A percentile compares a stretch with the other conserved stretches of the same genome.
Evolutionary conservation across 306 rosid genomes (phyloP).

Genomic region (Echinosophora koreensis): DNA sequence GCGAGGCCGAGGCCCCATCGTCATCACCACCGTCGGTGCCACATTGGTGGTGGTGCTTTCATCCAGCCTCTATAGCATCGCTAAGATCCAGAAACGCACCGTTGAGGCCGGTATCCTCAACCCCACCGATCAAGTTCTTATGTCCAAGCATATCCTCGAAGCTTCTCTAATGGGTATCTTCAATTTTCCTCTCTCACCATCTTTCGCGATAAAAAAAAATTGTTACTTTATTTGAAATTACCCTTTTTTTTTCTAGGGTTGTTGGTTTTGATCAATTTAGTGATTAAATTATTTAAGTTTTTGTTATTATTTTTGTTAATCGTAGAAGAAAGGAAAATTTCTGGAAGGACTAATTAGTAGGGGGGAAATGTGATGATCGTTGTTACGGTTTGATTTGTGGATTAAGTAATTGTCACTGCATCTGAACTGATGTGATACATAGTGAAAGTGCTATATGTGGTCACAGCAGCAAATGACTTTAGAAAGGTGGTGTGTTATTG

Average conservation of each 20-base stretch:
- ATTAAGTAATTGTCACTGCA: background rate
- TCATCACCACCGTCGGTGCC: constrained; percentile 70
- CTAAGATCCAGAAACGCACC: constrained; percentile 68
- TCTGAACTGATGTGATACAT: background rate
- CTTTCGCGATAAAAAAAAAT: constrained; percentile 9
- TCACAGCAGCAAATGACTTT: background rate
- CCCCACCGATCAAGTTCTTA: constrained; percentile 92
- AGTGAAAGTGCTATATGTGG: background rate
- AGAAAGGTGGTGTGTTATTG: constrained; percentile 20
- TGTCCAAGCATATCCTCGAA: constrained; percentile 86
- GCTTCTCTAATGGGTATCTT: constrained; percentile 91
- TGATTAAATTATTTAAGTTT: background rate
- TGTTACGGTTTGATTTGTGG: constrained; percentile 20
- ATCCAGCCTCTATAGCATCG: constrained; percentile 70
- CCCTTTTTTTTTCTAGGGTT: background rate
- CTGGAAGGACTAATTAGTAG: background rate
- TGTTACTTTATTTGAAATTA: background rate
- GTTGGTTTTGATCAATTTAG: background rate
- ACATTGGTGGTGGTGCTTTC: constrained; percentile 69
- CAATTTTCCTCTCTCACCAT: background rate
- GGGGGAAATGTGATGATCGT: background rate
- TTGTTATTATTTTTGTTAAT: background rate
- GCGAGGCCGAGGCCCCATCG: constrained; percentile 90
- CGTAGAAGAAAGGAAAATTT: background rate
- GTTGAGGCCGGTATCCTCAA: constrained; percentile 67